Evolutionary conservation across 495 filamentous ascomycete genomes (phyloP), one percentile per base, ranked within the genome.

Genomic region (Talaromyces stipitatus): DNA sequence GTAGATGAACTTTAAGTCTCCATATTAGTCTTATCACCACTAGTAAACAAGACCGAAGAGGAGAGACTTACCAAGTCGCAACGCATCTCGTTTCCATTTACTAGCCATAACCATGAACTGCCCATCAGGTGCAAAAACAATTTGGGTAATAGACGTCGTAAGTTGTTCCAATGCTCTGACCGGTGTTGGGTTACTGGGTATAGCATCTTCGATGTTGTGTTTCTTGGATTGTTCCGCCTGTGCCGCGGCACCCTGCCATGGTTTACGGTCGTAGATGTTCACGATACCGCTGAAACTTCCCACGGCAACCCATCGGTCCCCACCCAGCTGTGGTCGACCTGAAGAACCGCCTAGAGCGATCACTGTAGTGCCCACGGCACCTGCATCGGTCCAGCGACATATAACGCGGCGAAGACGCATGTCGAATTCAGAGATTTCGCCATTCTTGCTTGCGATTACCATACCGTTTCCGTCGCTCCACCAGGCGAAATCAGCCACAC

Each of bases 341-440:
- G 79, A 77, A 8, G 70, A 71, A 53, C 70, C 70, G 36, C 91
- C 91, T 11, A 96, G 75, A 30, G 84, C 81, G 54, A 97, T 74
- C 2, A 89, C 85, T 0, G 90, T 95, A 7, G 84, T 92, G 30
- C 89, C 90, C 27, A 96, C 85, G 3, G 86, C 90, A 24, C 94
- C 94, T 61, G 96, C 91, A 64, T 98, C 94, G 12, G 82, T 75
- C 94, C 95, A 98, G 23, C 89, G 78, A 5, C 84, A 88, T 2
- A 95, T 66, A 20, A 92, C 85, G 6, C 82, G 77, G 36, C 77
- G 79, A 26, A 82, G 66, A 18, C 67, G 71, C 43, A 92, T 74
- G 68, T 84, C 85, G 82, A 87, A 97, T 72, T 98, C 94, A n/a
- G 87, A 86, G n/a, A 95, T 81, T 66, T 95, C 90, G 22, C 95